Percentiles rank a stretch among this genome's conserved stretches.
Evolutionary conservation across 192 early-diverging fungal species (phyloP).

Genomic region (Endogone sp.): DNA sequence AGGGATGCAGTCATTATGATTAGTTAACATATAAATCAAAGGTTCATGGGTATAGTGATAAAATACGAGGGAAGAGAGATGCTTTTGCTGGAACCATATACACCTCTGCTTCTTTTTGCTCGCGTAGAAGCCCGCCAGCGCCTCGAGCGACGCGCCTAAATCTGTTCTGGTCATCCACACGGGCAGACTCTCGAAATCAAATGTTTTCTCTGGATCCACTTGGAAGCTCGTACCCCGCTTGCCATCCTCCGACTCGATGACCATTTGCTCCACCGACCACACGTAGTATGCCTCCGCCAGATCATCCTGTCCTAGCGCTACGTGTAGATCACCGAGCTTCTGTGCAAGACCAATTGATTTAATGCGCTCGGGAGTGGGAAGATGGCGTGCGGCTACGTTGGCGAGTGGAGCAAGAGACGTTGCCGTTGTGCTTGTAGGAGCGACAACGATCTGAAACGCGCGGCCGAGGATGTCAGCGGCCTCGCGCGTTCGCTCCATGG

Average conservation of each 20-base stretch:
- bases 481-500: constrained; percentile 33
- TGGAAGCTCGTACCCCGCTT: background rate
- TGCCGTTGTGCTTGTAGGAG: background rate
- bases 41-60: background rate
- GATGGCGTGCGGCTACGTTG: constrained; percentile 3
- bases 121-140: constrained; percentile 50
- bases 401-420: background rate
- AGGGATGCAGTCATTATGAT: no score
- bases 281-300: constrained; percentile 52
- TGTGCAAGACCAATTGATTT: constrained; percentile 47
- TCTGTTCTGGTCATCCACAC: constrained; percentile 50
- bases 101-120: constrained; percentile 43
- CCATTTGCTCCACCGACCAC: constrained; percentile 53
- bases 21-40: constrained; percentile 1
- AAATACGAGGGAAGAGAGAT: background rate
- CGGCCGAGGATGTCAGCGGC: constrained; percentile 41
- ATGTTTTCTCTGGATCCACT: constrained; percentile 21
- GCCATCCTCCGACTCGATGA: constrained; percentile 16
- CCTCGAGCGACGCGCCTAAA: constrained; percentile 49
- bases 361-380: constrained; percentile 33
- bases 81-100: constrained; percentile 7
- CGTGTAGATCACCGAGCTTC: constrained; percentile 50
- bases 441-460: constrained; percentile 36
- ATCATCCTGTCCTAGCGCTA: constrained; percentile 33
- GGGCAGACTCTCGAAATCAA: constrained; percentile 46